Percentiles rank a stretch among this genome's conserved stretches.
These are phyloP conservation scores for Aspergillus phoenicis DNA, from an alignment of 2,329 filamentous ascomycete species.

Conservation along the genomic window DNA sequence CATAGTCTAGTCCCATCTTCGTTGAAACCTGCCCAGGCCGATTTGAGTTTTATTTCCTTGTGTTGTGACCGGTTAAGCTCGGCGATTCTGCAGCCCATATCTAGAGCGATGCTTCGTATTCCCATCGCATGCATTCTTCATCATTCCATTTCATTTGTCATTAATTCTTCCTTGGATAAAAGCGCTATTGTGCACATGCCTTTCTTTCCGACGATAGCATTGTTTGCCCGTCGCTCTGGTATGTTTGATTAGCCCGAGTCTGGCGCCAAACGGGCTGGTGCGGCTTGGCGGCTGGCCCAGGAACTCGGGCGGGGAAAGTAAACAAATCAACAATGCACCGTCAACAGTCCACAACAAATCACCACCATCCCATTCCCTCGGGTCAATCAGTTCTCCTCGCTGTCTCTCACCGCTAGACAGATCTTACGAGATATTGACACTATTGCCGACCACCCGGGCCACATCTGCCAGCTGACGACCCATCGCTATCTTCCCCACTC, in stretches of 20 bases:
- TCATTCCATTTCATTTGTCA: no score
- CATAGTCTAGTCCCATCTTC: no score
- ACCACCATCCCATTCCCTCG: not conserved
- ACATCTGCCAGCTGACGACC: not conserved
- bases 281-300: slow-evolving; percentile 9
- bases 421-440: not conserved
- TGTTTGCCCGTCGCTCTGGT: not conserved
- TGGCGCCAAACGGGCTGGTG: not conserved
- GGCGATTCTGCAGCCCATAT: no score
- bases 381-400: not conserved
- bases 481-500: not conserved
- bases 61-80: not conserved
- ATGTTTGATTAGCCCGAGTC: no score
- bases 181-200: no score
- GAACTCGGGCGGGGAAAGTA: slow-evolving; percentile 4
- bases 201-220: not conserved
- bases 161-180: no score
- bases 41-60: not conserved
- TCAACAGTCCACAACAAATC: slow-evolving; percentile 8
- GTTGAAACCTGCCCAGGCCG: no score
- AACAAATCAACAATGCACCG: slow-evolving; percentile 2
- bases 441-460: no score
- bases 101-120: no score
- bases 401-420: not conserved
- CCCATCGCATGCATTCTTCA: no score